phyloP scores from a whole-genome alignment of 164 flowering plant species.

The Vitis riparia region DNA sequence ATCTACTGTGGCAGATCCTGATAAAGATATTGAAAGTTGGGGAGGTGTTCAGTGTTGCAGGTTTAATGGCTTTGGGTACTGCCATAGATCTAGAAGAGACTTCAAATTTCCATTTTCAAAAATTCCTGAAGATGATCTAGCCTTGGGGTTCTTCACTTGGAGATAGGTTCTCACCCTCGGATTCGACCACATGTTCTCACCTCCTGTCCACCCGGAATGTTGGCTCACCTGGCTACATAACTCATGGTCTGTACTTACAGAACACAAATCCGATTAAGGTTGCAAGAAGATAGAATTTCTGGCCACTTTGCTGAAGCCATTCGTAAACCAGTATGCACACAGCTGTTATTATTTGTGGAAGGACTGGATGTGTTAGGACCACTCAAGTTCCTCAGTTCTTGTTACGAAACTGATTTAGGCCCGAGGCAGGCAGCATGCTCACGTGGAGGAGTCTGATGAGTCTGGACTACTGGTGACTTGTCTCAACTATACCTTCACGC shows the following conservation, averaged over 20 bases:
- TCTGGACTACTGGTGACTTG: too few relatives aligned
- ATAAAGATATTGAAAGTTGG: constrained; percentile 28
- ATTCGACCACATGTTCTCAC: constrained; percentile 90
- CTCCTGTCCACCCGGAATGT: constrained; percentile 76
- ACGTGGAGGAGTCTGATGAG: too few relatives aligned
- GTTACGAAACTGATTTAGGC: too few relatives aligned
- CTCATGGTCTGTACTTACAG: constrained; percentile 98
- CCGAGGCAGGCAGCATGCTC: too few relatives aligned
- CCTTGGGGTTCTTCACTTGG: constrained; percentile 8
- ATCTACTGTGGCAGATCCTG: too few relatives aligned
- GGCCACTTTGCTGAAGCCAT: constrained; percentile 64
- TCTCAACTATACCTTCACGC: too few relatives aligned
- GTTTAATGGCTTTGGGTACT: constrained; percentile 90
- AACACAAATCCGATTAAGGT: constrained; percentile 92
- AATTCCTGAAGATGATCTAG: constrained; percentile 87
- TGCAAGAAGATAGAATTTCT: constrained; percentile 88
- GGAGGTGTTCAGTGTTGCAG: constrained; percentile 81
- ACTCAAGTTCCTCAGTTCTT: too few relatives aligned
- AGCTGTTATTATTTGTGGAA: too few relatives aligned
- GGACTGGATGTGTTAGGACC: too few relatives aligned
- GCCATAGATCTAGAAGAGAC: constrained; percentile 89
- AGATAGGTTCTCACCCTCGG: constrained; percentile 80
- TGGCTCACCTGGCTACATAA: constrained; percentile 75
- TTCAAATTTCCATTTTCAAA: constrained; percentile 74
- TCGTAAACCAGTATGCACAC: constrained; percentile 36